These are phyloP conservation scores for Triglochin maritima DNA, from an alignment of 106 monocot genomes.

Conservation along the genomic window DNA sequence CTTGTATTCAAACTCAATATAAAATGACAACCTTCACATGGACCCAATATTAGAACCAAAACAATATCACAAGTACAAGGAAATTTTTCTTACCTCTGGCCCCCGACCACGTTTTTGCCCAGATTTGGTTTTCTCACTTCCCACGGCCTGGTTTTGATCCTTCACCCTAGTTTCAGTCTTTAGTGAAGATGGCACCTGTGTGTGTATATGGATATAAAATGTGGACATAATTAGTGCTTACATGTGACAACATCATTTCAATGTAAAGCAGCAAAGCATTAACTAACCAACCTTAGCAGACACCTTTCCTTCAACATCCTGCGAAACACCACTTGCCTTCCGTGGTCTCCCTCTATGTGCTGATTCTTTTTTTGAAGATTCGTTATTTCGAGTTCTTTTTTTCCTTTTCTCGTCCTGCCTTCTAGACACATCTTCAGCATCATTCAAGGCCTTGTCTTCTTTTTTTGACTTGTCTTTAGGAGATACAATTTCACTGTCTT, in stretches of 20 bases:
- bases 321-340: not conserved
- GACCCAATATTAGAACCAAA: not conserved
- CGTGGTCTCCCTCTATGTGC: not conserved
- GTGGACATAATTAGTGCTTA: not conserved
- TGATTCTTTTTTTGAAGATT: not conserved
- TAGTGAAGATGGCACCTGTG: not conserved
- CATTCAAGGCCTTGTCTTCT: not conserved
- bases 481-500: slow-evolving; percentile 4
- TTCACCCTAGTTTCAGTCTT: not conserved
- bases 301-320: slow-evolving; percentile 1
- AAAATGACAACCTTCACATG: not conserved
- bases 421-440: not conserved
- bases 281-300: not conserved
- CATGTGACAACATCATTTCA: not conserved
- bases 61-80: not conserved
- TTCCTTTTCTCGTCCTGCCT: slow-evolving; percentile 10
- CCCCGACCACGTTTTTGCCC: slow-evolving; percentile 4
- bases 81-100: slow-evolving; percentile 1
- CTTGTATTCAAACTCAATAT: no score
- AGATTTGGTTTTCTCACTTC: slow-evolving; percentile 7
- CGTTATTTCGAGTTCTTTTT: not conserved
- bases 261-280: not conserved
- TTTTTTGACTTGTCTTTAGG: slow-evolving; percentile 5
- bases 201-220: slow-evolving; percentile 1
- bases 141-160: not conserved